Conservation (phyloP, 2,329 filamentous ascomycete species). For the Stagonosporopsis rhizophila region DNA sequence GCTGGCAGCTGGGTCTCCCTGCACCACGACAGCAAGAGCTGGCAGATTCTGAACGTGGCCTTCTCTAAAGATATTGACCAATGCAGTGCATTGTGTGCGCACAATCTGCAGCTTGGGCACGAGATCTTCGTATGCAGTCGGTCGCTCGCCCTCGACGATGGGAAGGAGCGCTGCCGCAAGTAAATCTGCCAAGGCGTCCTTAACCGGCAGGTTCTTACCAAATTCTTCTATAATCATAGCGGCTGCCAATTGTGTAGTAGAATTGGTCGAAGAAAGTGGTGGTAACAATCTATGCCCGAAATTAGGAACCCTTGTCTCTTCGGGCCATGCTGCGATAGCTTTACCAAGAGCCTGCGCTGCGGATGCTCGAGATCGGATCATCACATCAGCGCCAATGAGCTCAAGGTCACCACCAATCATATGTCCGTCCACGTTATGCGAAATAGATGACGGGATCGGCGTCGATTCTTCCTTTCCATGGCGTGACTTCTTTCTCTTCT, state of each 20-base stretch:
- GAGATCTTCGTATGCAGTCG: constrained; percentile 84
- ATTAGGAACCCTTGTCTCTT: constrained; percentile 62
- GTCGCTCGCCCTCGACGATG: constrained; percentile 82
- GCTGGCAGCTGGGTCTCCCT: constrained; percentile 90
- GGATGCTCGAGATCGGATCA: constrained; percentile 88
- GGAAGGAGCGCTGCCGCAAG: constrained; percentile 72
- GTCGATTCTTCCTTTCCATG: constrained; percentile 67
- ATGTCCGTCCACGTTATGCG: constrained; percentile 93
- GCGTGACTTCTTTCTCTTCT: constrained; percentile 85
- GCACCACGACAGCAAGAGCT: constrained; percentile 84
- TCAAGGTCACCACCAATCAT: constrained; percentile 98
- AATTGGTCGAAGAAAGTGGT: constrained; percentile 74
- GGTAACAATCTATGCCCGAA: constrained; percentile 72
- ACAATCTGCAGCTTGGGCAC: constrained; percentile 89
- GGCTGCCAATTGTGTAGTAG: constrained; percentile 84
- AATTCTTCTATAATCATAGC: constrained; percentile 90
- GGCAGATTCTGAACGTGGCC: constrained; percentile 68
- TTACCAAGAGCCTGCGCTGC: constrained; percentile 86
- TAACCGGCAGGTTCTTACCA: constrained; percentile 61
- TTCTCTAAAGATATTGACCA: constrained; percentile 91
- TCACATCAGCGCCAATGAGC: constrained; percentile 84
- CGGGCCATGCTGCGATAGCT: constrained; percentile 79
- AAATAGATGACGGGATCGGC: constrained; percentile 63
- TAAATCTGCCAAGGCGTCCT: constrained; percentile 61
- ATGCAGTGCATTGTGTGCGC: constrained; percentile 86